Evolutionary conservation across 202 grass and related monocot species (phyloP), one percentile per base, ranked within the genome.

Genomic region (Schoenoplectus tabernaemontani): DNA sequence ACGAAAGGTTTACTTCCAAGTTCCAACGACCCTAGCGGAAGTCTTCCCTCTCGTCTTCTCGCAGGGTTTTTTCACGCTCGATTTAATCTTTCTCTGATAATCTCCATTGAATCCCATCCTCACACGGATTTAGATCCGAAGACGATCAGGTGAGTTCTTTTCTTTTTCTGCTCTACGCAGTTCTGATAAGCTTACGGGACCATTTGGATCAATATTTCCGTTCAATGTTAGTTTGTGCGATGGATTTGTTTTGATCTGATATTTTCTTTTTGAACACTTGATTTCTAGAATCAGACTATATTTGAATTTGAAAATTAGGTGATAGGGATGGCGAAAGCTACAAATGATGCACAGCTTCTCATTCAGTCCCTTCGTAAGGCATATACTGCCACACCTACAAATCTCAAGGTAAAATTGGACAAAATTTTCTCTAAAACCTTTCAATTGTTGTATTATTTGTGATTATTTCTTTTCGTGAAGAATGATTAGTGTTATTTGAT

Each of bases 301-400:
- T 5, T 59, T 46, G 19, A 64, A 8, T n/a, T 79, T 79, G 33
- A 79, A 51, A 16, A 6, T 3, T 6, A 36, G 53, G 41, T n/a
- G 76, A 26, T 53, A 9, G 84, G 44, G 76, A 94, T 95, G 95
- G 82, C 87, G 32, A 95, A 80, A 81, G 46, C 84, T 20, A 76
- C 86, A 11, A 89, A 69, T 4, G 91, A 97, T 34, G 95, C 95
- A 1, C 87, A 86, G 84, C 84, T 88, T 12, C 84, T 97, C 46
- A 82, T 98, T 81, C 84, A 90, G 77, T 98, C 91, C 65, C 83
- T 94, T 13, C 68, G 7, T 69, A 89, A 81, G 64, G 87, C 92
- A 0, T 99, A 96, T 32, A 85, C 90, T 57, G 87, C 90, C 71
- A 91, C 90, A 24, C 96, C 96, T 17, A 89, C 85, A 8, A 96